Percentiles rank a stretch among this genome's conserved stretches.
phyloP scores from a whole-genome alignment of 148 eudicot genomes.

The Chenopodium album region DNA sequence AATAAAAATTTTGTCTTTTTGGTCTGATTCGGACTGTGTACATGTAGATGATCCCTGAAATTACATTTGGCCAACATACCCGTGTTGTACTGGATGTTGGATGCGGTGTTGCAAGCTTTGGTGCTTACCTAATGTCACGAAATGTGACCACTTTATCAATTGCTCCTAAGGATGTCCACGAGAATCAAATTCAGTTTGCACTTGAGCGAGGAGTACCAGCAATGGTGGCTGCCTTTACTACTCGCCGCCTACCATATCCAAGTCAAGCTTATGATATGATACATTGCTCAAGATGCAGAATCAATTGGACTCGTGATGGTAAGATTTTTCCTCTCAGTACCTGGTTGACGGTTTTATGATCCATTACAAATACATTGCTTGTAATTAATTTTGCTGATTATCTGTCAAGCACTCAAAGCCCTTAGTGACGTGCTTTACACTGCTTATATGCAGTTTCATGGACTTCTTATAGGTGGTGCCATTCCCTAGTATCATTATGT shows the following conservation, averaged over 20 bases:
- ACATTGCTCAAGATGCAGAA: slow-evolving; percentile 98
- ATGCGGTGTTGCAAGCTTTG: slow-evolving; percentile 99
- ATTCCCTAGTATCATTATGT: not conserved
- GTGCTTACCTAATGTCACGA: slow-evolving; percentile 85
- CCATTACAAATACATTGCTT: not conserved
- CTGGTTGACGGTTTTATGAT: not conserved
- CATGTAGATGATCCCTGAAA: slow-evolving; percentile 47
- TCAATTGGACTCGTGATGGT: slow-evolving; percentile 94
- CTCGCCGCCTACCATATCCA: slow-evolving; percentile 73
- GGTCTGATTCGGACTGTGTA: slow-evolving; percentile 18
- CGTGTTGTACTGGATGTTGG: slow-evolving; percentile 92
- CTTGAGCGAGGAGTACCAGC: slow-evolving; percentile 99
- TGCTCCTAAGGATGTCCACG: slow-evolving; percentile 94
- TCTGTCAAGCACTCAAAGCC: not conserved
- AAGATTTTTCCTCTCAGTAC: slow-evolving; percentile 6
- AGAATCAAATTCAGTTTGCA: slow-evolving; percentile 95
- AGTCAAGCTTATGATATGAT: slow-evolving; percentile 95
- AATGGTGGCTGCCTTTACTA: slow-evolving; percentile 91
- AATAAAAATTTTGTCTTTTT: not conserved
- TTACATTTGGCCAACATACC: slow-evolving; percentile 61
- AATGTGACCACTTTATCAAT: slow-evolving; percentile 81
- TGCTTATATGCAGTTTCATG: not conserved
- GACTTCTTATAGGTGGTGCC: not conserved
- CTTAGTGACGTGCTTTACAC: not conserved
- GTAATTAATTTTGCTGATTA: not conserved